Evolutionary conservation across 257 asterid genomes (phyloP), one percentile per base, ranked within the genome.

Genomic region (Perilla frutescens): DNA sequence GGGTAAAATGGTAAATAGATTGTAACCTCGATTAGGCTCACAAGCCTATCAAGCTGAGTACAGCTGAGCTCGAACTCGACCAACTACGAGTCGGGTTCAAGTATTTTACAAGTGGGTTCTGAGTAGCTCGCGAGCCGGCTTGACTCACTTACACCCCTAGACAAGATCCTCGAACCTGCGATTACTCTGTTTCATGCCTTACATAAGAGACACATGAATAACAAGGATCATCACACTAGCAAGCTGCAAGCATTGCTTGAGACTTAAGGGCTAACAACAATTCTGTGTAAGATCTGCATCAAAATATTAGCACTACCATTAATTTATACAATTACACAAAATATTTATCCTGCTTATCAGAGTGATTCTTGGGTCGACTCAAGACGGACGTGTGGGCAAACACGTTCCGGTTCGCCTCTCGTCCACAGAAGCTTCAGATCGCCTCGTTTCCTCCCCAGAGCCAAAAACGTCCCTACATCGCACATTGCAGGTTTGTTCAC

Each of bases 351-450:
- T 50, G 13, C 48, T 80, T 71, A 74, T 82, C 74, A 77, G 40
- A 74, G 68, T 7, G 79, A 77, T 72, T 87, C 89, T 66, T 74
- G 81, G 34, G 71, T 50, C 7, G 96, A 81, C 71, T 87, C 90
- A 11, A 88, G 92, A 31, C 82, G 89, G 68, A 90, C 85, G 48
- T 92, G 97, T 0, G 92, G 90, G 72, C 96, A 92, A 39, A 87
- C 83, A 78, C 92, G 87, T 11, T 83, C 89, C 11, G 96, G 96
- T 73, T 92, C 97, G 29, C 97, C 96, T 66, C 70, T 87, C 4
- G 83, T 74, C 97, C 97, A 92, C 41, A 90, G 80, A 51, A 78
- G 69, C 80, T 79, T 78, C 81, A 92, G 77, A 71, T 92, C 96
- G 8, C 96, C 96, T 77, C 96, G 74, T 79, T 83, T 88, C 14